Evolutionary conservation across 1,284 basidiomycete species (phyloP), one percentile per base, ranked within the genome.

Genomic region (Moesziomyces antarcticus): DNA sequence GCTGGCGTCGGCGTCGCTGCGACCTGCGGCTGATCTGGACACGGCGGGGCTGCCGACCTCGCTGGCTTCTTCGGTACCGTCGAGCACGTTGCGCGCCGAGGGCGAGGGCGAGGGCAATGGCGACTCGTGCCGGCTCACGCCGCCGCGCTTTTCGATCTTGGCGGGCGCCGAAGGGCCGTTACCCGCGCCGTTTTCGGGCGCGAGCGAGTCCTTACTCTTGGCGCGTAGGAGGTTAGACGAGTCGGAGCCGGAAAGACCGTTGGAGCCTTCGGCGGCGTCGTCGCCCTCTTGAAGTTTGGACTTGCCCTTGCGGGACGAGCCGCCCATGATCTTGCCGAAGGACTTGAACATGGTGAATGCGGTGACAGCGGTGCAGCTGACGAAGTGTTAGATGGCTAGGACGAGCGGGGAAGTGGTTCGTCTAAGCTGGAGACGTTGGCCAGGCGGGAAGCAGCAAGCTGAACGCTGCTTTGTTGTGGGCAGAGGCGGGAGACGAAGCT

Each of bases 281-380:
- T 73, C 61, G 37, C 42, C 60, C 30, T 79, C 79, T 18, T 61
- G 64, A 6, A 66, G 37, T 44, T 81, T 81, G 27, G 76, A 70
- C 56, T 80, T 80, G 51, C 77, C 75, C 60, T 80, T 80, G 24
- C 76, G 75, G 50, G 79, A 80, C 16, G 79, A 79, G 37, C 74
- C 77, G 40, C 81, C 80, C 64, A 83, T 81, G 56, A 82, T 77
- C 56, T 80, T 80, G 40, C 80, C 76, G 37, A 83, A 70, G 5
- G 75, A 78, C 51, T 82, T 82, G 56, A 83, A 79, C 81, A 83
- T 82, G 66, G 27, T 70, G 41, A 56, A 25, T 40, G 14, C 41
- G 45, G 7, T 35, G 21, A 30, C 14, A 35, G 14, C 20, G 51
- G 5, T 11, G 18, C 40, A 30, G 25, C 9, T 16, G 8, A 33